Evolutionary conservation across 306 rosid genomes (phyloP), one percentile per base, ranked within the genome.

Genomic region (Sechiopsis laciniata): DNA sequence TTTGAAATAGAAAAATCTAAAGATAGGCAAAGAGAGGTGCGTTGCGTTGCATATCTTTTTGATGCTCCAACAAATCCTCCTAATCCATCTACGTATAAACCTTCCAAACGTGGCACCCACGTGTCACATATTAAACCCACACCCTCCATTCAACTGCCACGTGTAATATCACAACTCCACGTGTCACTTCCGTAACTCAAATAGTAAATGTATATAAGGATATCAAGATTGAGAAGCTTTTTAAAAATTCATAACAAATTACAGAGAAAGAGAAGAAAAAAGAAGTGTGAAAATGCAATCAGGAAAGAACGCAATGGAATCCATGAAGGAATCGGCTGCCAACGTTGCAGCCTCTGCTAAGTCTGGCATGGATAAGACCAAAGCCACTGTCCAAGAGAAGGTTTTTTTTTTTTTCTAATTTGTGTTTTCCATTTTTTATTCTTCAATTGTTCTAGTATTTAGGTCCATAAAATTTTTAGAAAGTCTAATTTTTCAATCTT

Each of bases 281-380:
- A 14, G 17, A 53, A 15, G 29, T 26, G 2, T 52, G 8, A 52
- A 80, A 82, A 89, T 83, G 92, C 90, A 88, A 77, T 19, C 82
- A 55, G 87, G 90, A 24, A 86, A 75, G 83, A 82, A 83, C 56
- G 85, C 84, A 14, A 64, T 77, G 52, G 89, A 83, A 79, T 67
- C 72, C 1, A 8, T 59, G 50, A 88, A 87, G 86, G 90, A 93
- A 84, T 75, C 86, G 3, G 86, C 88, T 0, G 88, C 91, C 62
- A 88, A 90, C 65, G 72, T 86, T 14, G 87, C 86, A 8, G 96
- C 98, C 32, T 87, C 98, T 8, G 94, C 98, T 0, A 87, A 52
- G 56, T 77, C 89, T 65, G 94, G 98, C 71, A 78, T 87, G 87
- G 91, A 90, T 48, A 93, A 90, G 74, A 86, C 88, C 78, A 90